These are phyloP conservation scores for Saccharomyces uvarum DNA, from an alignment of 1,139 yeast genomes.

Conservation along the genomic window DNA sequence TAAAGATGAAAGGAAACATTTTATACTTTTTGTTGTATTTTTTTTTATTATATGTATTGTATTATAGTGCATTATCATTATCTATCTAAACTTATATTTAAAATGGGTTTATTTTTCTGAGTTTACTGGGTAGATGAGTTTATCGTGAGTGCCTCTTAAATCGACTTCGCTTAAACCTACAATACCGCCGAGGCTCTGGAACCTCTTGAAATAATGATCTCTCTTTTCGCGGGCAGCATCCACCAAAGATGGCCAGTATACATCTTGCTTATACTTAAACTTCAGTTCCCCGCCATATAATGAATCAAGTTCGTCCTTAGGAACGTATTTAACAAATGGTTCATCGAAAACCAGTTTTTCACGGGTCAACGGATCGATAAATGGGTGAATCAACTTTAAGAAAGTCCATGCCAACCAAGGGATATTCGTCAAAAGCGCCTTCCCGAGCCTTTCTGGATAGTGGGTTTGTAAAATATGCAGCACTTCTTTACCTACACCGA, in stretches of 20 bases:
- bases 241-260: slow-evolving; percentile 71
- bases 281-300: slow-evolving; percentile 79
- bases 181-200: slow-evolving; percentile 54
- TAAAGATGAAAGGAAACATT: background rate
- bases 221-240: slow-evolving; percentile 52
- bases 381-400: slow-evolving; percentile 81
- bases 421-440: slow-evolving; percentile 80
- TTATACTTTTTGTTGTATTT: background rate
- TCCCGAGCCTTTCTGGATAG: slow-evolving; percentile 91
- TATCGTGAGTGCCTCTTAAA: slow-evolving; percentile 52
- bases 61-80: slow-evolving; percentile 1
- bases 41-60: slow-evolving; percentile 3
- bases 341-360: slow-evolving; percentile 87
- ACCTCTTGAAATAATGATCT: slow-evolving; percentile 51
- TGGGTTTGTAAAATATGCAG: slow-evolving; percentile 78
- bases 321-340: slow-evolving; percentile 77
- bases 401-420: slow-evolving; percentile 92
- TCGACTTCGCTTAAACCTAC: slow-evolving; percentile 82
- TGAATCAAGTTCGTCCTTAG: slow-evolving; percentile 69
- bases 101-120: background rate
- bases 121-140: slow-evolving; percentile 36
- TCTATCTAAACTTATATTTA: background rate
- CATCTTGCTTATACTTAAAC: slow-evolving; percentile 70
- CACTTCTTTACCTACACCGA: slow-evolving; percentile 68
- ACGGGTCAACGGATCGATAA: slow-evolving; percentile 88